Conservation (phyloP, 352 stramenopile species). For the Globisporangium abappressorium region DNA sequence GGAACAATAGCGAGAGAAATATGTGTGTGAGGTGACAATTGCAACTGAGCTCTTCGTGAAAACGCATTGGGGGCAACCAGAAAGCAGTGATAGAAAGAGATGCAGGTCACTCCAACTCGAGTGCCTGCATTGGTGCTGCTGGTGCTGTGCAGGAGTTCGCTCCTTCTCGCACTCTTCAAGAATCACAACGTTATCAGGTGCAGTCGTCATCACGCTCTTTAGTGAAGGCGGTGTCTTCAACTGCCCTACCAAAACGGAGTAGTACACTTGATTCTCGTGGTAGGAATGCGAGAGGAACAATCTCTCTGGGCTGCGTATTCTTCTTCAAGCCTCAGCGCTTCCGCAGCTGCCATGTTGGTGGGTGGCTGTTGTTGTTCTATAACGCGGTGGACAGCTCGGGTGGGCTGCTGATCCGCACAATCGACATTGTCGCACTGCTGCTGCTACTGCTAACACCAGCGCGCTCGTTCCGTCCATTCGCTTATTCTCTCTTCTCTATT, state of each 20-base stretch:
- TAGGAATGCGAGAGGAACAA: background rate
- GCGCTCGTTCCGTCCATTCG: background rate
- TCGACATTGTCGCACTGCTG: background rate
- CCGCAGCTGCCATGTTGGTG: conserved; percentile 3
- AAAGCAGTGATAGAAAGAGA: too few species aligned
- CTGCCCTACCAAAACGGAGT: background rate
- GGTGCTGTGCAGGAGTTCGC: too few species aligned
- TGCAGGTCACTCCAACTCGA: too few species aligned
- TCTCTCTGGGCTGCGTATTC: too few species aligned
- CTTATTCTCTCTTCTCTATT: background rate
- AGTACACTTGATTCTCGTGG: background rate
- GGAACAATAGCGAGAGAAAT: background rate
- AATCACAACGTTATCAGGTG: too few species aligned
- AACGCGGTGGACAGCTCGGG: background rate
- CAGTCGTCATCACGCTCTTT: too few species aligned
- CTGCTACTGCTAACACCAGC: background rate
- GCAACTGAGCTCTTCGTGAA: background rate
- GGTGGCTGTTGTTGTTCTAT: background rate
- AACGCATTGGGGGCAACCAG: too few species aligned
- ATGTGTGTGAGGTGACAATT: too few species aligned
- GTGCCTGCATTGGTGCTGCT: too few species aligned
- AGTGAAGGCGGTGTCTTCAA: background rate
- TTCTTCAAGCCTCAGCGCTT: background rate
- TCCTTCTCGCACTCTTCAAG: too few species aligned
- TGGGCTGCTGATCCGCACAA: background rate